Evolutionary conservation across 2,329 filamentous ascomycete genomes (phyloP), one percentile per base, ranked within the genome.

Genomic region (Huntiella abstrusa): DNA sequence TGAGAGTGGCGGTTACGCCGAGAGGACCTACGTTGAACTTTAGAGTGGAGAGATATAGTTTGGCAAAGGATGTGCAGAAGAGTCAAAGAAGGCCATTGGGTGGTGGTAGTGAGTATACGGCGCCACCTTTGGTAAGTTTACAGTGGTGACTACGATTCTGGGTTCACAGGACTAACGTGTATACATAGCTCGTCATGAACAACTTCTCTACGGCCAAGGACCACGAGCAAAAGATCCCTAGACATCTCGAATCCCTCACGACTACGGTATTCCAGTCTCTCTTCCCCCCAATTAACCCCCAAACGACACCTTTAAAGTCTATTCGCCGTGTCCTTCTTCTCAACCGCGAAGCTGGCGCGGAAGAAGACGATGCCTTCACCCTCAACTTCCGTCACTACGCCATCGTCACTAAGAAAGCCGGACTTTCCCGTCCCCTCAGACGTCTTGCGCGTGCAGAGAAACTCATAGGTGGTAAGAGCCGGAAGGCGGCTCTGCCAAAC

Each of bases 211-310:
- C 80, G 22, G 68, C 65, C 32, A 57, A 70, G 39, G 72, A 77
- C 48, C 63, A 73, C 28, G 71, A 70, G 48, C 73, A 76, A 16
- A 76, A 80, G 51, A 78, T 93, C n/a, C 86, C 88, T 4, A 92
- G 85, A 58, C 87, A 95, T 55, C 82, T 98, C 57, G 91, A 98
- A 64, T 80, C 82, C 17, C 77, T 98, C 32, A 79, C 86, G 2
- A 96, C 87, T 2, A 92, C 86, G 40, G 78, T 95, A 56, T 98
- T 96, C 64, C 88, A 95, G 61, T 93, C 85, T 5, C 74, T 98
- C 33, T 96, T 98, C 57, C 88, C 91, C 3, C 84, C 87, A 1
- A 95, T 98, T 61, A 91, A 91, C 55, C 91, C 91, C 0, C 85
- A 93, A 61, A 75, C 75, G 28, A 93, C 85, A 2, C 85, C 91